Percentiles rank a stretch among this genome's conserved stretches.
Conservation (phyloP, 495 filamentous ascomycete genomes). For the Evansstolkia leycettana region DNA sequence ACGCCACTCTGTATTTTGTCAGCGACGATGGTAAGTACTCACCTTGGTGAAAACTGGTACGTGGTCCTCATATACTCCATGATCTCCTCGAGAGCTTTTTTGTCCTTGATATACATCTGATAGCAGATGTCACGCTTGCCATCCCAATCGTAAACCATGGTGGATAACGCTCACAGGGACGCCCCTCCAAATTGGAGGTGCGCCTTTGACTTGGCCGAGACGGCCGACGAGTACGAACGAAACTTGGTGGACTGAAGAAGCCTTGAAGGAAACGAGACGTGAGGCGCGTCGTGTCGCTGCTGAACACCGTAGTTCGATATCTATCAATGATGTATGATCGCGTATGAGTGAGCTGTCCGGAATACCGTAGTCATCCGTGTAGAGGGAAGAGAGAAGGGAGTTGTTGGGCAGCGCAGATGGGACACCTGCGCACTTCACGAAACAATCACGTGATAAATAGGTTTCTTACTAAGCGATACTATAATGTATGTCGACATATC, state of each 20-base stretch:
- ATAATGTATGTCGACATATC: too few species aligned
- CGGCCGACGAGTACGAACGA: not conserved
- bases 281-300: conserved; percentile 27
- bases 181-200: conserved; percentile 20
- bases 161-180: conserved; percentile 5
- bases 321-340: not conserved
- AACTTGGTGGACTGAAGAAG: not conserved
- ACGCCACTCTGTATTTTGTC: too few species aligned
- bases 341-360: conserved; percentile 4
- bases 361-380: conserved; percentile 7
- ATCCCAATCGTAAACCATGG: conserved; percentile 69
- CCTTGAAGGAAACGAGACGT: conserved; percentile 14
- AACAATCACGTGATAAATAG: conserved; percentile 12
- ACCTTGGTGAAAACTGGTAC: conserved; percentile 57
- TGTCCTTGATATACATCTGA: conserved; percentile 62
- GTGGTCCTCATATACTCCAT: conserved; percentile 48
- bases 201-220: conserved; percentile 5
- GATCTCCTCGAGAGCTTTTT: conserved; percentile 54
- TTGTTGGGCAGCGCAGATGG: conserved; percentile 9
- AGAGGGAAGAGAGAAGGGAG: conserved; percentile 3
- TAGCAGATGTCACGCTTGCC: conserved; percentile 55
- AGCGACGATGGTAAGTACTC: conserved; percentile 5
- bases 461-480: too few species aligned
- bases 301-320: conserved; percentile 31
- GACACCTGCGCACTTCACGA: conserved; percentile 12